Percentiles rank a stretch among this genome's conserved stretches.
Conservation (phyloP, 2,329 filamentous ascomycete species). For the Pseudogymnoascus sp. region DNA sequence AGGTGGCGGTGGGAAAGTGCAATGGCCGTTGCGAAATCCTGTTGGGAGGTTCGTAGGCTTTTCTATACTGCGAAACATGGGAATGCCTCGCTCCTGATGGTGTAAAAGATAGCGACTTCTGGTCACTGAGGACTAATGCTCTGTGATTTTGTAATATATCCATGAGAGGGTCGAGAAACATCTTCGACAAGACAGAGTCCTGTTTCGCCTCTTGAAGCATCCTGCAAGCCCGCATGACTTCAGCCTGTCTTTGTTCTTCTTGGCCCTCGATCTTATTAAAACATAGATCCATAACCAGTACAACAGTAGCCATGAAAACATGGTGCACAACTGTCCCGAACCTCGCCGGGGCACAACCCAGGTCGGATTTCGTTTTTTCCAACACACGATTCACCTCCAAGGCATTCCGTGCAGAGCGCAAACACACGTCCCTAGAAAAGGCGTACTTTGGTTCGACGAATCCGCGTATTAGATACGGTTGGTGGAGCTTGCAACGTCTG, state of each 20-base stretch:
- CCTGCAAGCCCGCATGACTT: constrained; percentile 28
- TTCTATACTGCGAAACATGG: neutral
- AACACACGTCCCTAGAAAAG: constrained; percentile 30
- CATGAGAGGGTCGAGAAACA: constrained; percentile 29
- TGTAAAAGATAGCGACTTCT: neutral
- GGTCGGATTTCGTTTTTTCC: constrained; percentile 23
- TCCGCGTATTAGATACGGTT: constrained; percentile 30
- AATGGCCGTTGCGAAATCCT: neutral
- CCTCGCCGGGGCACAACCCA: constrained; percentile 20
- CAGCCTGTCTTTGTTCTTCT: constrained; percentile 24
- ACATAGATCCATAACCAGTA: constrained; percentile 34
- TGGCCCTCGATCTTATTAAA: constrained; percentile 26
- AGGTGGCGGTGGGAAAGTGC: neutral
- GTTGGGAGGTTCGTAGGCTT: neutral
- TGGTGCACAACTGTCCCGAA: constrained; percentile 28
- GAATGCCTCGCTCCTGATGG: neutral
- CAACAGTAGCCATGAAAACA: constrained; percentile 33
- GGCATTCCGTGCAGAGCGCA: constrained; percentile 28
- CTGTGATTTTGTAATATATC: constrained; percentile 23
- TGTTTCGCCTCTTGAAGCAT: constrained; percentile 29
- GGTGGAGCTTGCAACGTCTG: constrained; percentile 32
- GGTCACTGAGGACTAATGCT: neutral
- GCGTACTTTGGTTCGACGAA: constrained; percentile 26
- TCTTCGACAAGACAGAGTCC: constrained; percentile 26
- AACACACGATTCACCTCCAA: constrained; percentile 21